These are phyloP conservation scores for Cercospora janseana DNA, from an alignment of 2,329 filamentous ascomycete genomes.

Conservation along the genomic window DNA sequence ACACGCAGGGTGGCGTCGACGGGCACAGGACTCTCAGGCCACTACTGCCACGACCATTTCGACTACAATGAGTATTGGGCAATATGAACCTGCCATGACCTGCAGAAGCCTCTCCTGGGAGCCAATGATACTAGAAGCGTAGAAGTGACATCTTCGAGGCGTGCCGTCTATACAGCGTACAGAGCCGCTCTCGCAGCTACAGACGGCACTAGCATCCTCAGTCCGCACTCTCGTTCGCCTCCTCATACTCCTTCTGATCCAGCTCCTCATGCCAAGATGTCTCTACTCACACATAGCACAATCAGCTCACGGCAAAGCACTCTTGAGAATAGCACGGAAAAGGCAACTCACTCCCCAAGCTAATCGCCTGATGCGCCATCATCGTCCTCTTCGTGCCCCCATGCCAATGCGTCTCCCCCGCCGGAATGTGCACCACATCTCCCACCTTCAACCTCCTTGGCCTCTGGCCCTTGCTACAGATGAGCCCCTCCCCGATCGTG, in stretches of 20 bases:
- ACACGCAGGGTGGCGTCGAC: too few relatives aligned
- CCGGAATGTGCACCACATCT: slow-evolving; percentile 44
- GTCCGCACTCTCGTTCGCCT: slow-evolving; percentile 27
- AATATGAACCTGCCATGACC: too few relatives aligned
- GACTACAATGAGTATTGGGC: too few relatives aligned
- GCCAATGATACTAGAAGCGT: too few relatives aligned
- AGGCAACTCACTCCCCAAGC: slow-evolving; percentile 36
- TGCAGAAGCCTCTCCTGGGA: too few relatives aligned
- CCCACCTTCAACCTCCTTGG: slow-evolving; percentile 42
- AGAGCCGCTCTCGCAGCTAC: too few relatives aligned
- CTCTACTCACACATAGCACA: slow-evolving; percentile 20
- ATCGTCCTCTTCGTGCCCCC: slow-evolving; percentile 43
- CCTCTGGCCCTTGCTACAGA: slow-evolving; percentile 44
- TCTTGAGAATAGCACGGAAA: neutral
- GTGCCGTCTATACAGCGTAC: too few relatives aligned
- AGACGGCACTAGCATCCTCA: too few relatives aligned
- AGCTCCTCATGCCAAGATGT: slow-evolving; percentile 42
- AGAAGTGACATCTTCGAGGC: too few relatives aligned
- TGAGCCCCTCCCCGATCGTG: slow-evolving; percentile 43
- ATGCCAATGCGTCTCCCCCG: slow-evolving; percentile 49
- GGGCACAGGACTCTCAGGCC: too few relatives aligned
- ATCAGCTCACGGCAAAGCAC: neutral
- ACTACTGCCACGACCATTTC: too few relatives aligned
- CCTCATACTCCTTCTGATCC: slow-evolving; percentile 40
- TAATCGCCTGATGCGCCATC: slow-evolving; percentile 45